A percentile compares a stretch with the other conserved stretches of the same genome.
Conservation (phyloP, 495 filamentous ascomycete species). For the Xylaria palmicola region DNA sequence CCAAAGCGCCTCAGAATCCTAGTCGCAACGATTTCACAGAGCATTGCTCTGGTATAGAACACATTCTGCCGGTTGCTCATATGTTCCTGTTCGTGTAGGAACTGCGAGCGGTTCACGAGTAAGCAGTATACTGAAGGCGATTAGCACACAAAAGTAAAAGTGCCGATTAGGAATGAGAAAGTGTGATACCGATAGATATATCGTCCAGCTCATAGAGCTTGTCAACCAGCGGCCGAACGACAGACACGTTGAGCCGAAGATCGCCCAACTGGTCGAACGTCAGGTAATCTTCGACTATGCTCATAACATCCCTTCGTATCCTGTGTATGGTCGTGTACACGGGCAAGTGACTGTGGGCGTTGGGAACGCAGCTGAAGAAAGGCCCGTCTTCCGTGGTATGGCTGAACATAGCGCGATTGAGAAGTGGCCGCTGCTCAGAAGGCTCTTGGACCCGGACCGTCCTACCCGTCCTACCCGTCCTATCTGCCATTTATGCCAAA, state of each 20-base stretch:
- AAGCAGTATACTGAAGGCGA: conserved; percentile 58
- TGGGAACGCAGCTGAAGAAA: conserved; percentile 24
- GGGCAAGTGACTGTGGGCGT: conserved; percentile 44
- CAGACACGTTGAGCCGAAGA: conserved; percentile 66
- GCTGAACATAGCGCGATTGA: conserved; percentile 21
- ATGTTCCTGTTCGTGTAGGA: conserved; percentile 63
- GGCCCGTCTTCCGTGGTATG: conserved; percentile 20
- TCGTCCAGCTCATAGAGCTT: conserved; percentile 67
- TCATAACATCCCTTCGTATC: conserved; percentile 51
- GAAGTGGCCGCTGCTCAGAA: conserved; percentile 32
- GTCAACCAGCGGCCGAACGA: conserved; percentile 68
- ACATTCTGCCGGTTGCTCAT: conserved; percentile 69
- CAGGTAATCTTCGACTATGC: conserved; percentile 52
- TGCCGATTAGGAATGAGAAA: background rate
- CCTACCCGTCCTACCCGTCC: conserved; percentile 20
- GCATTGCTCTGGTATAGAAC: conserved; percentile 60
- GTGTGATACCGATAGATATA: conserved; percentile 56
- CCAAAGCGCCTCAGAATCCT: conserved; percentile 65
- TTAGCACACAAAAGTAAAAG: conserved; percentile 15
- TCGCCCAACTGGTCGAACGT: conserved; percentile 65
- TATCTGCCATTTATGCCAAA: conserved; percentile 3
- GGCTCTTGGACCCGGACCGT: conserved; percentile 18
- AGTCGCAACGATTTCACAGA: conserved; percentile 68
- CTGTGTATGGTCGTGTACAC: conserved; percentile 55
- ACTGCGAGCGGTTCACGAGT: conserved; percentile 68